Evolutionary conservation across 1,284 basidiomycete species (phyloP).

Genomic region (Austroboletus novae-zelandiae): DNA sequence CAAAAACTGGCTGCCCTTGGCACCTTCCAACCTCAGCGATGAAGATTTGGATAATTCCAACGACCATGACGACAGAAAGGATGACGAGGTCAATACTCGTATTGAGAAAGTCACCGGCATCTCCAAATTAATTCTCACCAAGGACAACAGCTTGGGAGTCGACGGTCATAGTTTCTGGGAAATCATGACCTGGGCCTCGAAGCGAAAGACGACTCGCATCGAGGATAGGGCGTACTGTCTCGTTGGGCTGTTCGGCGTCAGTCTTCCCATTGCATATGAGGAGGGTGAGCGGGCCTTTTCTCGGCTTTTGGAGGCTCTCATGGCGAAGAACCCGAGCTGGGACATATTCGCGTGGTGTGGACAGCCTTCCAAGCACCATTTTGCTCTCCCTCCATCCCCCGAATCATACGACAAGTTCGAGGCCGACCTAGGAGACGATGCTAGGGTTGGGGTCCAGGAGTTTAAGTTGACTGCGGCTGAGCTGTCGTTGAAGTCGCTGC

Average conservation of each 20-base stretch:
- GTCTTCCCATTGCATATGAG: conserved; percentile 11
- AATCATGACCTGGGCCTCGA: conserved; percentile 22
- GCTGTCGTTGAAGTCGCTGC: conserved; percentile 3
- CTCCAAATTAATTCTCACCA: background rate
- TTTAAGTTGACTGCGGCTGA: background rate
- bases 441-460: conserved; percentile 3
- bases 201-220: conserved; percentile 9
- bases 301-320: conserved; percentile 9
- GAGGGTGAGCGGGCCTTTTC: conserved; percentile 13
- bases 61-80: background rate
- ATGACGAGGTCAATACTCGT: background rate
- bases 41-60: too few species aligned
- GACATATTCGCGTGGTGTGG: conserved; percentile 17
- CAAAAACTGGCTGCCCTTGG: conserved; percentile 10
- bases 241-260: conserved; percentile 13
- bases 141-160: conserved; percentile 10
- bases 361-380: conserved; percentile 12
- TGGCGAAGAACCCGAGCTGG: conserved; percentile 5
- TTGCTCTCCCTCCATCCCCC: conserved; percentile 11
- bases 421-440: background rate
- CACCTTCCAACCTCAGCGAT: background rate
- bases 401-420: conserved; percentile 9
- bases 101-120: conserved; percentile 3
- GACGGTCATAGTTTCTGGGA: conserved; percentile 8
- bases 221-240: conserved; percentile 18